A percentile compares a stretch with the other conserved stretches of the same genome.
These are phyloP conservation scores for Sporothrix humicola DNA, from an alignment of 2,329 filamentous ascomycete species.

Conservation along the genomic window DNA sequence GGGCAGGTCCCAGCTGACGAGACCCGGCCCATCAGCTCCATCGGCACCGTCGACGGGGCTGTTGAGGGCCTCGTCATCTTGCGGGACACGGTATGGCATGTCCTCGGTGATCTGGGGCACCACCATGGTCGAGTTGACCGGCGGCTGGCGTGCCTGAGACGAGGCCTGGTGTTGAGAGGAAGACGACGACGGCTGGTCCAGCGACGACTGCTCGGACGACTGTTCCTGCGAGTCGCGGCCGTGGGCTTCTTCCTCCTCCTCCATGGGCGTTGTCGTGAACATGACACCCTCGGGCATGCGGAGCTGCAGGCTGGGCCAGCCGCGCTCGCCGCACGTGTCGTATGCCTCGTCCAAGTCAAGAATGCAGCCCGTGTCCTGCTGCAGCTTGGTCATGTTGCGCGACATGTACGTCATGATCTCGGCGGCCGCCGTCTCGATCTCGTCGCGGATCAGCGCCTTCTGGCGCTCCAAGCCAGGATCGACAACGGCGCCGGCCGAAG, in stretches of 20 bases:
- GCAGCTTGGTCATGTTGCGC: conserved; percentile 41
- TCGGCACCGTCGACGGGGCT: conserved; percentile 33
- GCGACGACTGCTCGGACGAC: conserved; percentile 7
- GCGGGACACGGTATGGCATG: conserved; percentile 36
- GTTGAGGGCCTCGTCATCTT: conserved; percentile 37
- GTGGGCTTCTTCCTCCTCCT: conserved; percentile 24
- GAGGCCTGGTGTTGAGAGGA: neutral
- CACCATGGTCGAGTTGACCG: conserved; percentile 33
- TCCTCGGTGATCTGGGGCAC: conserved; percentile 30
- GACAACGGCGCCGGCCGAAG: conserved; percentile 27
- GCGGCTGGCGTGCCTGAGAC: conserved; percentile 23
- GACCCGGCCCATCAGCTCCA: neutral
- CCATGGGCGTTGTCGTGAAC: conserved; percentile 32
- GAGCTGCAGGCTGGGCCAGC: conserved; percentile 41
- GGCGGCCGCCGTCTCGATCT: conserved; percentile 34
- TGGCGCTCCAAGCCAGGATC: conserved; percentile 39
- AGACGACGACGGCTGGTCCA: neutral
- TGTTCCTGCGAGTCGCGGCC: conserved; percentile 3
- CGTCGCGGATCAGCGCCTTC: conserved; percentile 29
- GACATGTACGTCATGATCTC: conserved; percentile 40
- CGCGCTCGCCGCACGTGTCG: conserved; percentile 37
- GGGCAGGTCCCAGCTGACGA: conserved; percentile 31
- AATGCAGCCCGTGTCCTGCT: conserved; percentile 40
- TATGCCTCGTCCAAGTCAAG: conserved; percentile 42
- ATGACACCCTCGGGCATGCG: conserved; percentile 35